Evolutionary conservation across 352 stramenopile genomes (phyloP).

Genomic region (Peronospora destructor): DNA sequence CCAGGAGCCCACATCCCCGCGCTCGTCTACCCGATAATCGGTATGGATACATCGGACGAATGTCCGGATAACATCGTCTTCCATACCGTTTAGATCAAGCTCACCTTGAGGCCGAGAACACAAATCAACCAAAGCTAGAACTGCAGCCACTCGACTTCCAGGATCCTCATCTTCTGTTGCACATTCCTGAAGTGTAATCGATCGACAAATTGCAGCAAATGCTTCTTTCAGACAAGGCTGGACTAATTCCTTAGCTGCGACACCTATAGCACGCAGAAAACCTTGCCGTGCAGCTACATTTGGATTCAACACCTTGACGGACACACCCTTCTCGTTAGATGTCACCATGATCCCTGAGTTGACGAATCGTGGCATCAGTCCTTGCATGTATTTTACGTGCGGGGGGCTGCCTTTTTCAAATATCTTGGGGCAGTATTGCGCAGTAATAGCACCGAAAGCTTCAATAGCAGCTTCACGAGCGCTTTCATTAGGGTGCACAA

Average conservation of each 20-base stretch:
- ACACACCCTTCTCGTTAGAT: constrained; percentile 20
- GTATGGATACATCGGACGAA: constrained; percentile 82
- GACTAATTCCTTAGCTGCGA: constrained; percentile 46
- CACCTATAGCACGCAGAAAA: constrained; percentile 46
- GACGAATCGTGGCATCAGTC: constrained; percentile 57
- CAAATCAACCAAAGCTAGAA: constrained; percentile 88
- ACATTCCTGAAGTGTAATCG: constrained; percentile 39
- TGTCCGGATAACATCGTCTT: constrained; percentile 67
- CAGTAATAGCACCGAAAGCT: constrained; percentile 81
- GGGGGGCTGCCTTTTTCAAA: constrained; percentile 37
- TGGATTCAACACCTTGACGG: constrained; percentile 36
- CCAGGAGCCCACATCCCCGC: constrained; percentile 98
- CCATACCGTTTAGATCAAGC: constrained; percentile 35
- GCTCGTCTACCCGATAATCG: constrained; percentile 96
- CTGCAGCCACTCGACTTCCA: constrained; percentile 92
- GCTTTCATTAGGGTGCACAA: constrained; percentile 90
- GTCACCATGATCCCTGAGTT: constrained; percentile 35
- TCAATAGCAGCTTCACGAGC: constrained; percentile 87
- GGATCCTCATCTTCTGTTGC: constrained; percentile 83
- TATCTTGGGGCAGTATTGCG: constrained; percentile 83
- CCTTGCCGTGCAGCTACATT: constrained; percentile 55
- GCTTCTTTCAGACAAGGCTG: constrained; percentile 47
- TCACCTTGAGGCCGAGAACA: constrained; percentile 45
- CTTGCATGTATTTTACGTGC: constrained; percentile 43
- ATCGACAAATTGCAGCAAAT: constrained; percentile 37